These are phyloP conservation scores for Peronosclerospora sorghi DNA, from an alignment of 352 stramenopile genomes.

Conservation along the genomic window DNA sequence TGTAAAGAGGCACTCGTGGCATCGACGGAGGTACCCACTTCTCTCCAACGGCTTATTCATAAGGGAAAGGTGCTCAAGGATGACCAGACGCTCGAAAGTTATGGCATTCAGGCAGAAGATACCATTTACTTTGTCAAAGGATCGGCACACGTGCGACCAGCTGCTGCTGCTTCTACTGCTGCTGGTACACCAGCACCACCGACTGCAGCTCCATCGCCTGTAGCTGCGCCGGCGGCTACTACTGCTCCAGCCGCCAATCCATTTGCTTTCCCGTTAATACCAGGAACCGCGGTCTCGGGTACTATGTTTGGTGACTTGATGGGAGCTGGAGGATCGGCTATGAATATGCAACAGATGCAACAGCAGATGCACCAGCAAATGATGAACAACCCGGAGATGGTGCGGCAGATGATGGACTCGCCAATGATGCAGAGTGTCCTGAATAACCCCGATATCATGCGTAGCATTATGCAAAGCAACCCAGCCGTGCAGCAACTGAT, in stretches of 20 bases:
- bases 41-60: slow-evolving; percentile 82
- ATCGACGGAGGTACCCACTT: slow-evolving; percentile 52
- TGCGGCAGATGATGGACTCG: slow-evolving; percentile 84
- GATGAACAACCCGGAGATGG: slow-evolving; percentile 83
- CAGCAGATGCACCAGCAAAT: too few relatives aligned
- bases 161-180: slow-evolving; percentile 7
- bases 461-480: slow-evolving; percentile 92
- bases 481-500: slow-evolving; percentile 92
- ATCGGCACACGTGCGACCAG: slow-evolving; percentile 22
- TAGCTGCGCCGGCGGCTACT: slow-evolving; percentile 10
- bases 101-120: slow-evolving; percentile 69
- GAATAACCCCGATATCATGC: slow-evolving; percentile 94
- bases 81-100: slow-evolving; percentile 71
- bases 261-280: slow-evolving; percentile 45
- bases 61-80: slow-evolving; percentile 89
- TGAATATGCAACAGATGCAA: slow-evolving; percentile 54
- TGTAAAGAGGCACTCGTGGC: slow-evolving; percentile 72
- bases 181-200: slow-evolving; percentile 4
- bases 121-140: slow-evolving; percentile 83
- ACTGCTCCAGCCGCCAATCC: slow-evolving; percentile 21
- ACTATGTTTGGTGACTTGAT: slow-evolving; percentile 60
- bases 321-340: slow-evolving; percentile 17
- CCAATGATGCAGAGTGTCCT: slow-evolving; percentile 90
- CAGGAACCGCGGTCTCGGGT: slow-evolving; percentile 11
- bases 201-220: neutral